phyloP scores from a whole-genome alignment of 176 grass and related monocot species.

The Bonia amplexicaulis region DNA sequence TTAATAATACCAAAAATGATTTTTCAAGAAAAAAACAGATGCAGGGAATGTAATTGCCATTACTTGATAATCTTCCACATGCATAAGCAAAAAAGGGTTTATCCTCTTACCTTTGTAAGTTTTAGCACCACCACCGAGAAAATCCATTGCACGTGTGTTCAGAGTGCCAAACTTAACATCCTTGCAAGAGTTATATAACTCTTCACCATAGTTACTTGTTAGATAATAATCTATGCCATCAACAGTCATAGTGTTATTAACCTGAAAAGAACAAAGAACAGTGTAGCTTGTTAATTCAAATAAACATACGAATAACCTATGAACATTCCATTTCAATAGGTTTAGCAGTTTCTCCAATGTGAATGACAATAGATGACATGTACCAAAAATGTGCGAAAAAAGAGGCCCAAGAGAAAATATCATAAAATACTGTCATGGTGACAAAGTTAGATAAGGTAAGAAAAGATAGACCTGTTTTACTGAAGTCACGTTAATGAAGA shows the following conservation, averaged over 20 bases:
- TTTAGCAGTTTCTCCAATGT: constrained; percentile 17
- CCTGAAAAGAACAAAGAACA: constrained; percentile 45
- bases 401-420: background rate
- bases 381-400: background rate
- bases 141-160: constrained; percentile 97
- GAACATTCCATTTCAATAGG: background rate
- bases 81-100: background rate
- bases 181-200: constrained; percentile 91
- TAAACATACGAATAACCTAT: background rate
- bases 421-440: background rate
- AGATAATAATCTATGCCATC: constrained; percentile 80
- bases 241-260: constrained; percentile 64
- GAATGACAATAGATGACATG: background rate
- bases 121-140: constrained; percentile 81
- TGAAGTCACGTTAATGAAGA: constrained; percentile 97
- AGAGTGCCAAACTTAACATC: constrained; percentile 95
- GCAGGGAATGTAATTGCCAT: background rate
- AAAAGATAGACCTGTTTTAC: constrained; percentile 56
- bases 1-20: background rate
- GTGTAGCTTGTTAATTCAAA: constrained; percentile 11
- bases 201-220: constrained; percentile 65
- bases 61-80: background rate
- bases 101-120: constrained; percentile 67
- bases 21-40: background rate
- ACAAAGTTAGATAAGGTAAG: constrained; percentile 4